Percentiles rank a stretch among this genome's conserved stretches.
Conservation (phyloP, 2,329 filamentous ascomycete genomes). For the Cladosporium sp. region DNA sequence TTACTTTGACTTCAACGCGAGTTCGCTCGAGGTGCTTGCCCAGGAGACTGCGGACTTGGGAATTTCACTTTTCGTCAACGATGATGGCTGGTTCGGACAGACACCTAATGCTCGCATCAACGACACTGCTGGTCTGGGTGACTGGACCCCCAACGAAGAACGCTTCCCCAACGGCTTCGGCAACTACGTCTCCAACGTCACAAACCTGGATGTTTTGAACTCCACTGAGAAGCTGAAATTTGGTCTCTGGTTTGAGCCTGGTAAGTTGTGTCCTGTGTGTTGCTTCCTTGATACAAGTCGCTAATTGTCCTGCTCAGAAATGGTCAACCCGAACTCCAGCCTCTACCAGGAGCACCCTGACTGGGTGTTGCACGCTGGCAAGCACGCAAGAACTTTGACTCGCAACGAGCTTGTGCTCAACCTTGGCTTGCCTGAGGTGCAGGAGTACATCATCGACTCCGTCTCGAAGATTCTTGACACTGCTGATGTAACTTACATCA, state of each 20-base stretch:
- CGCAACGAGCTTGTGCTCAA: constrained; percentile 64
- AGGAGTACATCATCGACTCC: constrained; percentile 60
- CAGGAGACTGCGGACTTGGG: constrained; percentile 59
- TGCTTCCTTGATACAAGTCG: neutral
- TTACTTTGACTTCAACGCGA: constrained; percentile 59
- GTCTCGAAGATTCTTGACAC: constrained; percentile 57
- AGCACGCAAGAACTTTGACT: constrained; percentile 56
- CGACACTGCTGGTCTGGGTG: constrained; percentile 61
- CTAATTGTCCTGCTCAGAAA: constrained; percentile 44
- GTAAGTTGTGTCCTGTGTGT: neutral
- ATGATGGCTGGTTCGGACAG: constrained; percentile 67
- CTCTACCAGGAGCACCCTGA: constrained; percentile 64
- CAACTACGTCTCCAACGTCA: constrained; percentile 52
- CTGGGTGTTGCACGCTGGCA: constrained; percentile 61
- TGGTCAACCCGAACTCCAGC: constrained; percentile 64
- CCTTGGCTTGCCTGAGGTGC: constrained; percentile 60
- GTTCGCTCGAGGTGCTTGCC: constrained; percentile 57
- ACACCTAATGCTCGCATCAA: constrained; percentile 60
- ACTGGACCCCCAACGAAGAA: constrained; percentile 61
- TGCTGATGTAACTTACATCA: constrained; percentile 60
- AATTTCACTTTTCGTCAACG: constrained; percentile 63
- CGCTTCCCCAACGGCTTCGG: constrained; percentile 60
- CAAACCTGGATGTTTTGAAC: constrained; percentile 49
- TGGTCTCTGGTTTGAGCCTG: constrained; percentile 66
- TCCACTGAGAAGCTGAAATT: constrained; percentile 56